phyloP scores from a whole-genome alignment of 139 green algal genomes.

The Raphidocelis subcapitata region DNA sequence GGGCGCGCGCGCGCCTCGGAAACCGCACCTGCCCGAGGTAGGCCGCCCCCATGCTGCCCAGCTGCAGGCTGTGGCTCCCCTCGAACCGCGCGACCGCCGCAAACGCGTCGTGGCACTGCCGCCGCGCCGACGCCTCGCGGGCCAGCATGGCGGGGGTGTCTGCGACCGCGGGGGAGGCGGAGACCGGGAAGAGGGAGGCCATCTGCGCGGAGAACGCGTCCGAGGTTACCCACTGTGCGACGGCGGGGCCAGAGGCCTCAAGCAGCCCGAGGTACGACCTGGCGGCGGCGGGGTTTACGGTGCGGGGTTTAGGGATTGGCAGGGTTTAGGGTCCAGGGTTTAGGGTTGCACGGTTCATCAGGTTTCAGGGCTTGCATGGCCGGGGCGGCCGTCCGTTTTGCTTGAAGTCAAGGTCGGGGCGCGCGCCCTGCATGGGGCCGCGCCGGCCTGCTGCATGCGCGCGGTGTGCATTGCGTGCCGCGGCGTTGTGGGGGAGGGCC shows the following conservation, averaged over 20 bases:
- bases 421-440: no score
- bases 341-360: no score
- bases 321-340: no score
- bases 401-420: no score
- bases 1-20: no score
- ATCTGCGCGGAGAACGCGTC: constrained; percentile 57
- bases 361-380: no score
- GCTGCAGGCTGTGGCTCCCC: constrained; percentile 57
- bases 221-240: constrained; percentile 60
- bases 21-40: constrained; percentile 20
- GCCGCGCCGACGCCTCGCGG: constrained; percentile 1
- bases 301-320: no score
- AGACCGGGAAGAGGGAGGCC: constrained; percentile 65
- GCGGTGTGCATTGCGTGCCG: no score
- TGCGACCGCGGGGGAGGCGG: neutral
- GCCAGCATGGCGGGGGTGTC: neutral
- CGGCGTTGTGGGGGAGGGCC: no score
- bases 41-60: constrained; percentile 61
- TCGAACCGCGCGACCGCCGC: constrained; percentile 68
- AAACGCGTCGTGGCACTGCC: constrained; percentile 48
- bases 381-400: no score
- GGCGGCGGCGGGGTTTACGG: neutral
- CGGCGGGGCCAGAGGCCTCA: constrained; percentile 46
- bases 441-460: no score
- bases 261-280: constrained; percentile 37